These are phyloP conservation scores for Pichia scutulata DNA, from an alignment of 805 yeast genomes.

Conservation along the genomic window DNA sequence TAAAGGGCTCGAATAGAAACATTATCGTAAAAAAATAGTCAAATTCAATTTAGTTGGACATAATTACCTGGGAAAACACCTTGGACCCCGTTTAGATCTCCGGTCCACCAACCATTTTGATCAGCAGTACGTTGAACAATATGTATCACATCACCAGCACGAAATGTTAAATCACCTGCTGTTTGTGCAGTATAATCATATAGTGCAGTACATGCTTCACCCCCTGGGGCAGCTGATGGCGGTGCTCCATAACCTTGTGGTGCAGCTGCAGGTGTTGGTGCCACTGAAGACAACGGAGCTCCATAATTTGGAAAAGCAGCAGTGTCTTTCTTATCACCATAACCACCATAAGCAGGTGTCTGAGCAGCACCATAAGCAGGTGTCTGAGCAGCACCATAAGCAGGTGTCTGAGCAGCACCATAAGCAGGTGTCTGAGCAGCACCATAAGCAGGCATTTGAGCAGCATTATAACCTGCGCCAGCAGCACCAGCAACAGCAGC, in stretches of 20 bases:
- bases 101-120: slow-evolving; percentile 98
- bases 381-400: too few relatives aligned
- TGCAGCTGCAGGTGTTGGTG: slow-evolving; percentile 4
- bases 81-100: slow-evolving; percentile 69
- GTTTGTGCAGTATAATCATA: slow-evolving; percentile 93
- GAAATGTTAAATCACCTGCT: slow-evolving; percentile 79
- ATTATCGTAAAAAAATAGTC: not conserved
- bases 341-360: not conserved
- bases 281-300: slow-evolving; percentile 2
- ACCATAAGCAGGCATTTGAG: slow-evolving; percentile 1
- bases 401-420: not conserved
- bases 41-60: slow-evolving; percentile 55
- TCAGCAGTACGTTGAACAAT: slow-evolving; percentile 76
- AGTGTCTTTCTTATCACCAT: not conserved
- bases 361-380: not conserved
- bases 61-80: slow-evolving; percentile 97
- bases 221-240: slow-evolving; percentile 23
- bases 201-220: slow-evolving; percentile 74
- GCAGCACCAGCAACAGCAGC: slow-evolving; percentile 24
- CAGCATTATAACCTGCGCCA: slow-evolving; percentile 23
- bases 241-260: slow-evolving; percentile 1
- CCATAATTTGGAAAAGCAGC: not conserved
- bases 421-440: not conserved
- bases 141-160: slow-evolving; percentile 82
- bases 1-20: not conserved